Base-by-base conservation (phyloP, 202 grass and related monocot genomes). In the Schoenoplectus tabernaemontani region DNA sequence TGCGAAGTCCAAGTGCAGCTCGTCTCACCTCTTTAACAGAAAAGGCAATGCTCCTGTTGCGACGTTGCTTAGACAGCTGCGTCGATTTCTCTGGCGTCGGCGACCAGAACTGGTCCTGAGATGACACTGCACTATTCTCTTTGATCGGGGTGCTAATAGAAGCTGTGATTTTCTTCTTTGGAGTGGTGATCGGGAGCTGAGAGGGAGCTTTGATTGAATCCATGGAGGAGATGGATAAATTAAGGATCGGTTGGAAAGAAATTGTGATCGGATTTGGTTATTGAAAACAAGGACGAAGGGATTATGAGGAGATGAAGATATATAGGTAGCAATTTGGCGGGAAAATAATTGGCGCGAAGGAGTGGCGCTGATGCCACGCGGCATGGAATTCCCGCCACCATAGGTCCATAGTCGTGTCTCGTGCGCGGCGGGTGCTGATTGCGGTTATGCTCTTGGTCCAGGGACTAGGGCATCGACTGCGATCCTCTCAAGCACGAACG, bases 1-100 rank as follows among this genome's bases (percentile, higher is more conserved):
- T 82, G 22, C 76, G 93, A 62, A 93, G 79, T 30, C 56, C 79
- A 5, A 93, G 87, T 13, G 89, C 87, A 1, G 85, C 84, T 26
- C 39, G 83, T 15, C 79, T 80, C 38, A 94, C 82, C 74, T 61
- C 87, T 78, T 86, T 91, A 5, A 93, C 76, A 20, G 93, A 97
- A 80, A 91, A 83, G 20, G 89, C 89, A 16, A 97, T 34, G 59
- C 81, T 86, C 67, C 86, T 81, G 11, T 7, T 20, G 56, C 68
- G 82, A 64, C 64, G 15, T 10, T 33, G 72, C 53, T 50, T 82
- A 22, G 85, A 83, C 17, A 63, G 58, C 72, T 82, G 83, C 36
- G 53, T 83, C 12, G 73, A 44, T 85, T 93, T 93, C 83, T 91
- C 87, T 1, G 87, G 87, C 28, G 87, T 92, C 39, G 56, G 34